Evolutionary conservation across 305 asterid genomes (phyloP).

Genomic region (Lippia alba): DNA sequence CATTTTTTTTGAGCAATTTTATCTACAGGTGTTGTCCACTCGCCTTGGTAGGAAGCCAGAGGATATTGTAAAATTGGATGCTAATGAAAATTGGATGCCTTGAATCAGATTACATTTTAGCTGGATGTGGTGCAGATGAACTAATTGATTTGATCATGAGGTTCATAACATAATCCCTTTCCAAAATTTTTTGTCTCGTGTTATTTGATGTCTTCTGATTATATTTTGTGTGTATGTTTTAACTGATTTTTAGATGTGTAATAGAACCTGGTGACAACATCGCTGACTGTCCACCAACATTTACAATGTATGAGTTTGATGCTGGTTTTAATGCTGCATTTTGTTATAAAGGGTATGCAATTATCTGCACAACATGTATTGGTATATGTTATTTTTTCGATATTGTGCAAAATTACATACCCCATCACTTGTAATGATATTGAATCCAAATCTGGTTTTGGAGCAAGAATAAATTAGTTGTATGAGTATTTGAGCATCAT

Average conservation of each 20-base stretch:
- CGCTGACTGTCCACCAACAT: conserved; percentile 96
- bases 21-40: conserved; percentile 78
- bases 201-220: conserved; percentile 1
- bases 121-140: conserved; percentile 98
- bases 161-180: conserved; percentile 44
- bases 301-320: conserved; percentile 97
- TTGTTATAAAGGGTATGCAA: conserved; percentile 76
- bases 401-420: not conserved
- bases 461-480: not conserved
- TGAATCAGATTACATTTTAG: conserved; percentile 82
- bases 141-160: conserved; percentile 95
- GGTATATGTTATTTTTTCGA: conserved; percentile 1
- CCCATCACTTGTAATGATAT: conserved; percentile 5
- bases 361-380: not conserved
- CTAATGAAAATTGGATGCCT: conserved; percentile 94
- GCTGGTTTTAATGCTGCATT: conserved; percentile 93
- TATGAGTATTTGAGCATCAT: not conserved
- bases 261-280: conserved; percentile 94
- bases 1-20: not conserved
- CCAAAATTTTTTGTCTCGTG: conserved; percentile 19
- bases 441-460: not conserved
- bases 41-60: conserved; percentile 96
- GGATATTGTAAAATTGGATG: conserved; percentile 89
- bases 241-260: conserved; percentile 66
- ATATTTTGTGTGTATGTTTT: conserved; percentile 22